Evolutionary conservation across 352 stramenopile genomes (phyloP), one percentile per base, ranked within the genome.

Genomic region (Globisporangium rhizosaccharum): DNA sequence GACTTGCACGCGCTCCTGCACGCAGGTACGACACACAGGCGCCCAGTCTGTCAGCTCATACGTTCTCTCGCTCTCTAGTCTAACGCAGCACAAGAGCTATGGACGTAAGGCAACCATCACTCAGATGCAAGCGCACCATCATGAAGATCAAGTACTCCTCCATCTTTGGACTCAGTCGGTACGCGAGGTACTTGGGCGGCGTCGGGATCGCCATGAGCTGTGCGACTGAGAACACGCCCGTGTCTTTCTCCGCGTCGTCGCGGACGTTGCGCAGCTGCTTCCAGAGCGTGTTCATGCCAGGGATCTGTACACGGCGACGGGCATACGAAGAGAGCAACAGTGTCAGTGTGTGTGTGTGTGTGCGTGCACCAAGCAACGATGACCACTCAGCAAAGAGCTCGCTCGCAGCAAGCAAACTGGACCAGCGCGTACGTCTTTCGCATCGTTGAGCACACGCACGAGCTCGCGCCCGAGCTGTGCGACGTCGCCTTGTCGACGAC

Each of bases 91-190:
- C 30, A 36, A 4, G 8, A 36, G 30, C 30, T 9, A 2, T 36
- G 1, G 30, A 36, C 30, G 30, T 23, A 23, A 23, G 23, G 23
- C 23, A 23, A 23, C 23, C 37, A 42, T 10, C 37, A 42, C 17
- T 14, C 17, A 14, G 39, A 20, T 30, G 36, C 42, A 39, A n/a
- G 30, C 71, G 58, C 56, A 86, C 79, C 82, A 92, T 92, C 77
- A 94, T 90, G 66, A 94, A 94, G 11, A 92, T 66, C 9, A 94
- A 59, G 30, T 90, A 76, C 53, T 94, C 85, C 57, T 94, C 82
- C 82, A 94, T 92, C 62, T 89, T 94, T 10, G 83, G 82, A 20
- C 83, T 88, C 52, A 94, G 69, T 9, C 85, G 81, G 26, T 88
- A 91, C 9, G 84, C 82, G 14, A 94, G 67, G 53, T 88, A 92